Conservation (phyloP, 2,329 filamentous ascomycete species). For the Xylaria sp. region DNA sequence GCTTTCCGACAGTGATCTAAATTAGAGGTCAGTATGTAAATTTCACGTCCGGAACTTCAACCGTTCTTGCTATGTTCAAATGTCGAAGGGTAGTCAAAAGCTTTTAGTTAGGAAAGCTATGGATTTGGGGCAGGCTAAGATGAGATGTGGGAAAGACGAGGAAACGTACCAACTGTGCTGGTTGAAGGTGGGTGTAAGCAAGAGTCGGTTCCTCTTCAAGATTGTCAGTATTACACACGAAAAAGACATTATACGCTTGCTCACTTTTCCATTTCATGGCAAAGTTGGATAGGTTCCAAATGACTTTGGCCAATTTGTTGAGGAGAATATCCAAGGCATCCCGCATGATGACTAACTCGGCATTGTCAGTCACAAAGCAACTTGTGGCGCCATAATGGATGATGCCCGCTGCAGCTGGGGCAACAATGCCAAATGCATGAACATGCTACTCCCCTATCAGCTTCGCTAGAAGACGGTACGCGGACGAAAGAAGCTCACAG, state of each 20-base stretch:
- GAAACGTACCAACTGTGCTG: slow-evolving; percentile 27
- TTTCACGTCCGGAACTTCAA: not conserved
- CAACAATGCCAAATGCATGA: slow-evolving; percentile 74
- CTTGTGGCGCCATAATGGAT: slow-evolving; percentile 74
- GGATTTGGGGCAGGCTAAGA: not conserved
- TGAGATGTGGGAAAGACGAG: not conserved
- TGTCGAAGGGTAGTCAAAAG: not conserved
- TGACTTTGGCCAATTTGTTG: slow-evolving; percentile 81
- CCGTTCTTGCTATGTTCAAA: not conserved
- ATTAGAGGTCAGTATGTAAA: slow-evolving; percentile 10
- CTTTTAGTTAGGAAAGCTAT: not conserved
- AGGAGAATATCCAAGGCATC: slow-evolving; percentile 80
- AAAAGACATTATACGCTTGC: not conserved
- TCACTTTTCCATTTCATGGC: slow-evolving; percentile 67
- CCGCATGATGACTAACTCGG: slow-evolving; percentile 73
- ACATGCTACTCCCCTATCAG: slow-evolving; percentile 62
- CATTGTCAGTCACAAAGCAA: slow-evolving; percentile 67
- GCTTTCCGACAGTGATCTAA: slow-evolving; percentile 35
- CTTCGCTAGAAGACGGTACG: not conserved
- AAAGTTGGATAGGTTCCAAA: slow-evolving; percentile 78
- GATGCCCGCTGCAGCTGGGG: slow-evolving; percentile 68
- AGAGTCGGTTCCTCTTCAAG: slow-evolving; percentile 67
- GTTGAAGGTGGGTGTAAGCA: slow-evolving; percentile 70
- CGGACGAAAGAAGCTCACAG: slow-evolving; percentile 53
- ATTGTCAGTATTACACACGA: not conserved